Percentiles rank a stretch among this genome's conserved stretches.
These are phyloP conservation scores for Kodamaea hsintzibuensis DNA, from an alignment of 805 yeast species.

Conservation along the genomic window DNA sequence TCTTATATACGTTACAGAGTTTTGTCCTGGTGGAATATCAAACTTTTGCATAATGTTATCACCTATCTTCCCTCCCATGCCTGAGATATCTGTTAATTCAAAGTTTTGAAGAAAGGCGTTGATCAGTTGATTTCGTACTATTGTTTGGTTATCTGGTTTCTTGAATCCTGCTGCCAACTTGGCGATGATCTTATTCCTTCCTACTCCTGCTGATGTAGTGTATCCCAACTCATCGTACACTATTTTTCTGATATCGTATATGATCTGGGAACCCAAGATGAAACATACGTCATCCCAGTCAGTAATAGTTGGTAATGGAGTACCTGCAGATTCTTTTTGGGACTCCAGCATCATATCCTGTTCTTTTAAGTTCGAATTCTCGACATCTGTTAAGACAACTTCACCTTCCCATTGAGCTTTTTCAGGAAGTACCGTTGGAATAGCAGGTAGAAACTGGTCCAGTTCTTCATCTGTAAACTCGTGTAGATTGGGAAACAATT, in stretches of 20 bases:
- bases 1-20: constrained; percentile 50
- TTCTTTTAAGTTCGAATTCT: not conserved
- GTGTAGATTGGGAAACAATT: constrained; percentile 48
- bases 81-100: constrained; percentile 76
- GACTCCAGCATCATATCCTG: not conserved
- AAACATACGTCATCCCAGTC: constrained; percentile 83
- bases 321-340: not conserved
- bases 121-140: constrained; percentile 53
- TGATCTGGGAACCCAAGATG: constrained; percentile 63
- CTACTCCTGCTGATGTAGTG: constrained; percentile 89
- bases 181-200: constrained; percentile 73
- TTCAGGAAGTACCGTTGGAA: constrained; percentile 40
- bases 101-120: constrained; percentile 57
- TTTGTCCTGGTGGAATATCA: constrained; percentile 49
- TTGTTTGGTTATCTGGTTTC: constrained; percentile 87
- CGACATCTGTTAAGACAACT: constrained; percentile 3
- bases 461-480: constrained; percentile 8
- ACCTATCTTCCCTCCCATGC: constrained; percentile 90
- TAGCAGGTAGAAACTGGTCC: constrained; percentile 41
- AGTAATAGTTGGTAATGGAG: not conserved
- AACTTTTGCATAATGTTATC: constrained; percentile 52
- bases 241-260: constrained; percentile 52
- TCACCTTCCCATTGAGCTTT: constrained; percentile 34
- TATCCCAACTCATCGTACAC: constrained; percentile 64
- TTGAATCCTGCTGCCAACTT: constrained; percentile 83